These are phyloP conservation scores for Coleophoma cylindrospora DNA, from an alignment of 2,329 filamentous ascomycete species.

Conservation along the genomic window DNA sequence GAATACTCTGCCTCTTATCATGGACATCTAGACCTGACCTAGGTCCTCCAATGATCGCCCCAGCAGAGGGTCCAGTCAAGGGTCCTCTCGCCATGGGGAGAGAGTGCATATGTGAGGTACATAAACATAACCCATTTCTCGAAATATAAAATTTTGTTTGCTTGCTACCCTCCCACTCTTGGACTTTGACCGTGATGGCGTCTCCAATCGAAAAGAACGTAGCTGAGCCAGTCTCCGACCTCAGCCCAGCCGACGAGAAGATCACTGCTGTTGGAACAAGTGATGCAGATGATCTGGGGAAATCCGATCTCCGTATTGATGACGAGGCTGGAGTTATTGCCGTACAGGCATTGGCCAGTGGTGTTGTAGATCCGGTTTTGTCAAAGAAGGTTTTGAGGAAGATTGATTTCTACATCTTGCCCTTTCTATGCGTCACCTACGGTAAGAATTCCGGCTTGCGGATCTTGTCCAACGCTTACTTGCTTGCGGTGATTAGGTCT, in stretches of 20 bases:
- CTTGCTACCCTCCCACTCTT: not conserved
- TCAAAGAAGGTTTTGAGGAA: constrained; percentile 17
- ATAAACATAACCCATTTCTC: too few relatives aligned
- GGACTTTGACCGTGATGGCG: not conserved
- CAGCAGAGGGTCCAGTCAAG: too few relatives aligned
- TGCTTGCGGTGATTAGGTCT: not conserved
- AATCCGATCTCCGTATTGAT: constrained; percentile 16
- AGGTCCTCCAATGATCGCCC: too few relatives aligned
- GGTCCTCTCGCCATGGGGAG: too few relatives aligned
- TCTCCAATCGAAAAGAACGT: not conserved
- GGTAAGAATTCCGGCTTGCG: not conserved
- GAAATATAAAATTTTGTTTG: too few relatives aligned
- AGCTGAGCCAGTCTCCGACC: not conserved
- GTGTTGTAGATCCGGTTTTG: constrained; percentile 15
- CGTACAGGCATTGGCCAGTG: constrained; percentile 27
- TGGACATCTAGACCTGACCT: too few relatives aligned
- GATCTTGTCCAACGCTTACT: not conserved
- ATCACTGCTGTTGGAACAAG: constrained; percentile 1
- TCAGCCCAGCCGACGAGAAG: constrained; percentile 4
- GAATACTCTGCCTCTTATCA: too few relatives aligned
- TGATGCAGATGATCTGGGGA: constrained; percentile 6
- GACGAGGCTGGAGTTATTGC: constrained; percentile 30
- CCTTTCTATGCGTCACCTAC: constrained; percentile 16
- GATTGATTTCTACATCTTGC: constrained; percentile 16
- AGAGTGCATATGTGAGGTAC: too few relatives aligned